These are phyloP conservation scores for Speleostelium caveatum DNA, from an alignment of 78 protist genomes.

Conservation along the genomic window DNA sequence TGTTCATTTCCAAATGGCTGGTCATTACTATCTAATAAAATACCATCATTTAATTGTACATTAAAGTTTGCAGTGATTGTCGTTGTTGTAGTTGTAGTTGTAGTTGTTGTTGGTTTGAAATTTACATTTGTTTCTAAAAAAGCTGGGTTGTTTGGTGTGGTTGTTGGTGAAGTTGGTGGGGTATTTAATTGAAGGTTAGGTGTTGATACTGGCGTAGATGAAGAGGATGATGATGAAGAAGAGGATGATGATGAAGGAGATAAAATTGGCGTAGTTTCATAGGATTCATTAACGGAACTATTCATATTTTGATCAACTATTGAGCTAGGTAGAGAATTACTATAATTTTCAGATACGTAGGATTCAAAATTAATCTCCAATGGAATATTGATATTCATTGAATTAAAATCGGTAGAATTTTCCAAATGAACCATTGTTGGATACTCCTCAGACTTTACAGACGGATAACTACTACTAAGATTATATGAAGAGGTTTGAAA, in stretches of 20 bases:
- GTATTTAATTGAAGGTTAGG: background rate
- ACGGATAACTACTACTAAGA: background rate
- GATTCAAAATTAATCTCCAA: conserved; percentile 35
- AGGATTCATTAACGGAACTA: too few relatives aligned
- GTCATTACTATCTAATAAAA: too few relatives aligned
- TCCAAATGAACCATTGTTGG: background rate
- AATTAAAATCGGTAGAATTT: background rate
- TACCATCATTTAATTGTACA: too few relatives aligned
- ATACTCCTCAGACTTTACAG: background rate
- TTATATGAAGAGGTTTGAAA: too few relatives aligned
- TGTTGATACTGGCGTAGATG: background rate
- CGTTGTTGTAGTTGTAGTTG: background rate
- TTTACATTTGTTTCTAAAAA: background rate
- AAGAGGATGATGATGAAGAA: background rate
- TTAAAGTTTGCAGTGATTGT: background rate
- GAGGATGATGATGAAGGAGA: background rate
- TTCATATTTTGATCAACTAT: background rate
- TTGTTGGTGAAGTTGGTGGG: background rate
- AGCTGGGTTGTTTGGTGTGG: background rate
- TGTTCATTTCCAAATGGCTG: too few relatives aligned
- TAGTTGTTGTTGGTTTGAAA: conserved; percentile 1
- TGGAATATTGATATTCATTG: background rate
- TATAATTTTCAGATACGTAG: background rate
- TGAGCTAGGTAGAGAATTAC: background rate
- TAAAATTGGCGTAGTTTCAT: background rate